A percentile compares a stretch with the other conserved stretches of the same genome.
Evolutionary conservation across 257 asterid species (phyloP).

Genomic region (Nicotiana knightiana): DNA sequence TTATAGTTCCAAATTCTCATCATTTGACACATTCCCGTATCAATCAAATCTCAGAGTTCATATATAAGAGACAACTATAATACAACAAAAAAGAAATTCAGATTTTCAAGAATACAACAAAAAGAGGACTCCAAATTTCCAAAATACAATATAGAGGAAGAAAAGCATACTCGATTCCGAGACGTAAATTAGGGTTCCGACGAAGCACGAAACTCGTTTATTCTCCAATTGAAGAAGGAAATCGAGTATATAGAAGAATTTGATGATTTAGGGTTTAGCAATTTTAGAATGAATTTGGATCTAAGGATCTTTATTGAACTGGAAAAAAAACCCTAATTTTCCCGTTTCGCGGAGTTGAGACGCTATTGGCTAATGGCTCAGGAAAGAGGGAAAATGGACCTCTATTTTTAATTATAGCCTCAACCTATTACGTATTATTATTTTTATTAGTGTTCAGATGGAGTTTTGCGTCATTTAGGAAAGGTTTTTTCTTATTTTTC

Average conservation of each 20-base stretch:
- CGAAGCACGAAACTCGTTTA: not conserved
- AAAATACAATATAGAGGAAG: not conserved
- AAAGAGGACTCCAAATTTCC: not conserved
- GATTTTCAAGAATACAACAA: not conserved
- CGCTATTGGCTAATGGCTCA: not conserved
- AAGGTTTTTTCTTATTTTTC: not conserved
- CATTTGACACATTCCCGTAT: not conserved
- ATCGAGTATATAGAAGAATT: not conserved
- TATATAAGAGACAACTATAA: not conserved
- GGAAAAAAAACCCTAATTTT: slow-evolving; percentile 9
- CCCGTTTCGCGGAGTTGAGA: slow-evolving; percentile 1
- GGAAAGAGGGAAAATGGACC: not conserved
- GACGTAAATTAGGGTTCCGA: slow-evolving; percentile 2
- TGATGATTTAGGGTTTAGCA: not conserved
- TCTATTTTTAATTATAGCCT: not conserved
- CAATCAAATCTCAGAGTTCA: not conserved
- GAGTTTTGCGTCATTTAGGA: not conserved
- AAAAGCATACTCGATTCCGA: slow-evolving; percentile 1
- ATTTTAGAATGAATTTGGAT: not conserved
- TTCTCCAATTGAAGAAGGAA: not conserved
- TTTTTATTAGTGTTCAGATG: not conserved
- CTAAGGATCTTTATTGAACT: not conserved
- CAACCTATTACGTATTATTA: not conserved
- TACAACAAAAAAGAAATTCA: not conserved
- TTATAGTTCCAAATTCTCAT: not conserved